Conservation (phyloP, 1,284 basidiomycete species). For the Hemileia vastatrix region DNA sequence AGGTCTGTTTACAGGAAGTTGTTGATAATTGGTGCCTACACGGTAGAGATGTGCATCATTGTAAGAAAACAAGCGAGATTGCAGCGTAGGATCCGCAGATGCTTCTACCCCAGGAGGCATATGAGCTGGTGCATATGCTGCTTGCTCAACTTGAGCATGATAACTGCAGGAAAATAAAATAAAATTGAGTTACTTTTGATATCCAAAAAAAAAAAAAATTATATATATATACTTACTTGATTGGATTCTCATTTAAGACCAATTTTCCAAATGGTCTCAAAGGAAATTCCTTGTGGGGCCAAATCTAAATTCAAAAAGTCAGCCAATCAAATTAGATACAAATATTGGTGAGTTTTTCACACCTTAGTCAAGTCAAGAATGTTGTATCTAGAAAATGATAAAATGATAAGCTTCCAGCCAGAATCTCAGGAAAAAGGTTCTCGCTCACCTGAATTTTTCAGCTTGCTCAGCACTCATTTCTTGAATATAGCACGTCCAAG, state of each 20-base stretch:
- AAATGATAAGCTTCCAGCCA: not conserved
- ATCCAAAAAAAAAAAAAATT: not conserved
- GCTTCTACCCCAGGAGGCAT: slow-evolving; percentile 34
- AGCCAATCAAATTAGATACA: not conserved
- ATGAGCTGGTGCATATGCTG: slow-evolving; percentile 25
- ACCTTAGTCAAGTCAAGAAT: slow-evolving; percentile 21
- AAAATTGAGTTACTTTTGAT: not conserved
- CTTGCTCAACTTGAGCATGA: slow-evolving; percentile 18
- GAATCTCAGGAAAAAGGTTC: not conserved
- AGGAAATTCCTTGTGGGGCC: slow-evolving; percentile 22
- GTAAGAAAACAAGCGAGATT: slow-evolving; percentile 39
- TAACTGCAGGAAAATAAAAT: slow-evolving; percentile 10
- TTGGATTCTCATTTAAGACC: slow-evolving; percentile 20
- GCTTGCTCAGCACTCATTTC: slow-evolving; percentile 19
- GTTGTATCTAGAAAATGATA: slow-evolving; percentile 5
- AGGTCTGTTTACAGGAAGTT: slow-evolving; percentile 30
- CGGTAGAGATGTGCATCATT: slow-evolving; percentile 36
- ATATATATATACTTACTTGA: slow-evolving; percentile 2
- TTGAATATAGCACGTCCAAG: slow-evolving; percentile 34
- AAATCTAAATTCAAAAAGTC: not conserved
- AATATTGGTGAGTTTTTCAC: not conserved
- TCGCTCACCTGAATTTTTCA: slow-evolving; percentile 10
- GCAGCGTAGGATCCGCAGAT: slow-evolving; percentile 36
- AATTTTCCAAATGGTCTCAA: slow-evolving; percentile 11
- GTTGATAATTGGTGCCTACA: slow-evolving; percentile 39